Evolutionary conservation across 2,329 filamentous ascomycete species (phyloP).

Genomic region (Ophiosphaerella korrae): DNA sequence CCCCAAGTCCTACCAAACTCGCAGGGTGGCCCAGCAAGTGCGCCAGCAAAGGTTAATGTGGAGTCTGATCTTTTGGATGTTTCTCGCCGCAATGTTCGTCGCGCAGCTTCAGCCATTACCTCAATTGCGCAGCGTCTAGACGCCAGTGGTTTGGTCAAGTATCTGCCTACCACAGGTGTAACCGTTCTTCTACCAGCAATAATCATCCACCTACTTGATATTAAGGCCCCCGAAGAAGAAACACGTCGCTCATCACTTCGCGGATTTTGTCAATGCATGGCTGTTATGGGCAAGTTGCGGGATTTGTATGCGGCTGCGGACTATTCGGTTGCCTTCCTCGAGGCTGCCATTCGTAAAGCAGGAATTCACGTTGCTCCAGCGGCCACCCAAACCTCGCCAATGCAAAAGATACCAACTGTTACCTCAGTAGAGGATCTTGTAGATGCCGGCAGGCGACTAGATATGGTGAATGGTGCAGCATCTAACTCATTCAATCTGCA

Average conservation of each 20-base stretch:
- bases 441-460: conserved; percentile 51
- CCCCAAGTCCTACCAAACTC: conserved; percentile 85
- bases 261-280: conserved; percentile 91
- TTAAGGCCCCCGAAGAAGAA: conserved; percentile 78
- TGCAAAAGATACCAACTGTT: conserved; percentile 37
- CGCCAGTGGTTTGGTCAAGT: conserved; percentile 73
- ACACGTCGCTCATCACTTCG: conserved; percentile 74
- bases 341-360: conserved; percentile 86
- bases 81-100: conserved; percentile 80
- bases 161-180: conserved; percentile 85
- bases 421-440: conserved; percentile 54
- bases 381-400: conserved; percentile 23
- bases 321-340: conserved; percentile 93
- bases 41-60: conserved; percentile 42
- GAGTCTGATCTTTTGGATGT: conserved; percentile 75
- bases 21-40: conserved; percentile 57
- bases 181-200: conserved; percentile 90
- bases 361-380: conserved; percentile 70
- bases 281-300: conserved; percentile 82
- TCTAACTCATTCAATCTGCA: conserved; percentile 21
- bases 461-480: conserved; percentile 27
- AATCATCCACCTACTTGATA: conserved; percentile 90
- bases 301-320: conserved; percentile 95
- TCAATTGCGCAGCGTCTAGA: conserved; percentile 80
- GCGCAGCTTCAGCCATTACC: conserved; percentile 84